Evolutionary conservation across 2,329 filamentous ascomycete genomes (phyloP).

Genomic region (Sclerotinia trifoliorum): DNA sequence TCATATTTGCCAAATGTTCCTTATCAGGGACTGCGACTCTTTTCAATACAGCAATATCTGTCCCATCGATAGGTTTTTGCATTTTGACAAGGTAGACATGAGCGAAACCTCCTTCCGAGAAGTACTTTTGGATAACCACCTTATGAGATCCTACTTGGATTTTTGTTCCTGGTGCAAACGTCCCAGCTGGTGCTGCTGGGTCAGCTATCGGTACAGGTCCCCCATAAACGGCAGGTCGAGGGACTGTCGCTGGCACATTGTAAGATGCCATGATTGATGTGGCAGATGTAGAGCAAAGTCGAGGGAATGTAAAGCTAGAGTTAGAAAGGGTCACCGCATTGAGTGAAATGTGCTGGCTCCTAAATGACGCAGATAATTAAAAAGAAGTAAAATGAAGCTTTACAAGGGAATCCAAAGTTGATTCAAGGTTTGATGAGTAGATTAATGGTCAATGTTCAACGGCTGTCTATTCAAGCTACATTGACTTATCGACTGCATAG

Average conservation of each 20-base stretch:
- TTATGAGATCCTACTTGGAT: constrained; percentile 92
- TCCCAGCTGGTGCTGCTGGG: constrained; percentile 66
- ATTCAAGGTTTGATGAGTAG: constrained; percentile 13
- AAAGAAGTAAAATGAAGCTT: constrained; percentile 7
- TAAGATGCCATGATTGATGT: constrained; percentile 45
- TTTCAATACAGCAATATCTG: constrained; percentile 50
- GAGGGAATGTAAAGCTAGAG: constrained; percentile 25
- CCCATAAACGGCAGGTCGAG: constrained; percentile 48
- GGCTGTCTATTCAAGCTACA: constrained; percentile 11
- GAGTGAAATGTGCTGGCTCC: constrained; percentile 25
- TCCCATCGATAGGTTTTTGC: constrained; percentile 51
- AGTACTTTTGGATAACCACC: constrained; percentile 93
- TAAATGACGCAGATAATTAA: background rate
- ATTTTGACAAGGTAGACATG: constrained; percentile 96
- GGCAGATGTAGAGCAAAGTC: constrained; percentile 25
- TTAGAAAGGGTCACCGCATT: constrained; percentile 38
- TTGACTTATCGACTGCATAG: constrained; percentile 5
- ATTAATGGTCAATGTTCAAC: constrained; percentile 14
- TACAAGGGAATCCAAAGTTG: background rate
- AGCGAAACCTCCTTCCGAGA: constrained; percentile 96
- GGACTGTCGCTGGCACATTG: constrained; percentile 43
- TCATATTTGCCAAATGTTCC: constrained; percentile 90
- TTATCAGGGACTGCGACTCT: constrained; percentile 96
- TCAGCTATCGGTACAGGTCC: constrained; percentile 45
- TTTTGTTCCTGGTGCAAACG: constrained; percentile 90